Conservation (phyloP, 2,329 filamentous ascomycete genomes). For the Nakataea oryzae region DNA sequence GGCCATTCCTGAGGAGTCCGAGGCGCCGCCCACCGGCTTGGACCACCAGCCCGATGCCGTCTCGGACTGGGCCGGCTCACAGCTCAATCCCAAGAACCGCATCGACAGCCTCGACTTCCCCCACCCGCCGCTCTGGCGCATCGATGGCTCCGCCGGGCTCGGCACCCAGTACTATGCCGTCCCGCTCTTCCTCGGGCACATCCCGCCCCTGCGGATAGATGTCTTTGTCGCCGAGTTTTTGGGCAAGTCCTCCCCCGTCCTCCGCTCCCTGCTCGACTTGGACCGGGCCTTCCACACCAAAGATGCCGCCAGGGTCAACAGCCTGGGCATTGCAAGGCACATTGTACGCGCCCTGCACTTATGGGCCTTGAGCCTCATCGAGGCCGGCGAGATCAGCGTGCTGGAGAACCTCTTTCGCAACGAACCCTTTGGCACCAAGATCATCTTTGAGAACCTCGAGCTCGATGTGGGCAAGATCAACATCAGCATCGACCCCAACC, state of each 20-base stretch:
- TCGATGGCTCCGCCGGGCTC: conserved; percentile 46
- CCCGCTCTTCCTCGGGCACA: conserved; percentile 35
- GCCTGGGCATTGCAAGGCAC: conserved; percentile 41
- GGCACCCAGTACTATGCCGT: conserved; percentile 48
- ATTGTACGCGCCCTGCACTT: conserved; percentile 41
- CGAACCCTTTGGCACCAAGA: conserved; percentile 43
- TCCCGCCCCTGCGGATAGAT: conserved; percentile 44
- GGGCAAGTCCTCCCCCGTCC: conserved; percentile 20
- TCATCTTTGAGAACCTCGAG: conserved; percentile 41
- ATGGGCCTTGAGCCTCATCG: conserved; percentile 1
- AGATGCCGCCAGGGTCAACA: conserved; percentile 33
- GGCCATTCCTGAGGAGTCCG: not conserved
- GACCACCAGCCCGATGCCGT: not conserved
- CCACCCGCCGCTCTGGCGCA: conserved; percentile 38
- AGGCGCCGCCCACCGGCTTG: not conserved
- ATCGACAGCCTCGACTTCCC: conserved; percentile 43
- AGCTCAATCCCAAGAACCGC: conserved; percentile 49
- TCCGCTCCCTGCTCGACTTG: conserved; percentile 37
- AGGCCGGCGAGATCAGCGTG: conserved; percentile 13
- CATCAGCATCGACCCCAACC: conserved; percentile 36
- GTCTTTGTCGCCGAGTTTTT: conserved; percentile 44
- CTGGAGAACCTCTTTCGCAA: conserved; percentile 22
- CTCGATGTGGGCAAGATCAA: conserved; percentile 32
- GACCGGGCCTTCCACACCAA: conserved; percentile 45
- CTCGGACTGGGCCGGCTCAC: conserved; percentile 33